Evolutionary conservation across 2,329 filamentous ascomycete genomes (phyloP), one percentile per base, ranked within the genome.

Genomic region (Didymella glomerata): DNA sequence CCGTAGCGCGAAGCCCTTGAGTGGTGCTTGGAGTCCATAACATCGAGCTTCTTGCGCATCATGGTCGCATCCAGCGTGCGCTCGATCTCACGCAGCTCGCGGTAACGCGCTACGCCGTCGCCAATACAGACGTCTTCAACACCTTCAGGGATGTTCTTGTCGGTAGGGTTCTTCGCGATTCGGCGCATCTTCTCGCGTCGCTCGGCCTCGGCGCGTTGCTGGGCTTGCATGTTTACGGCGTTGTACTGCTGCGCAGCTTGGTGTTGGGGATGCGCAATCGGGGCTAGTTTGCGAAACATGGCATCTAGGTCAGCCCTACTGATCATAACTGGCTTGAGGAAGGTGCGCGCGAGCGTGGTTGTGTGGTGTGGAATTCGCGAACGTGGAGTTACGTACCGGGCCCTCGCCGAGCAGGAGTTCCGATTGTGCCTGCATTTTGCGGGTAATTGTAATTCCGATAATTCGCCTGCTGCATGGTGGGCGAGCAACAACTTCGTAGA

Each of bases 141-240:
- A 55, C 92, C 93, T 65, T 98, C 93, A 38, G 95, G 93, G 25
- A 99, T 88, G 70, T 92, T 95, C 83, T 92, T 96, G 79, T 99
- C 95, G 58, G 93, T 97, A 1, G 95, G 95, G 78, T 94, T 96
- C 74, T 89, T 88, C 73, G 91, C 92, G 68, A 92, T 88, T 61
- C 93, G 88, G 77, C 93, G 92, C 45, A 90, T 88, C 63, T 87
- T 83, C 75, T 91, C 89, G 66, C 83, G 84, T 44, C 86, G 86
- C 65, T 83, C 79, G 54, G 76, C 67, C 47, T 78, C 77, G 61
- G 78, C 79, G 57, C 78, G 76, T 58, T 80, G 76, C 63, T 82
- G 79, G 56, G 77, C 77, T 55, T 82, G 79, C 68, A 79, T 65
- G 25, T 68, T 68, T 53, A 75, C 57, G 70, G 69, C 66, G 65